A percentile compares a stretch with the other conserved stretches of the same genome.
Evolutionary conservation across 2,329 filamentous ascomycete genomes (phyloP).

Genomic region (Cercospora sp.): DNA sequence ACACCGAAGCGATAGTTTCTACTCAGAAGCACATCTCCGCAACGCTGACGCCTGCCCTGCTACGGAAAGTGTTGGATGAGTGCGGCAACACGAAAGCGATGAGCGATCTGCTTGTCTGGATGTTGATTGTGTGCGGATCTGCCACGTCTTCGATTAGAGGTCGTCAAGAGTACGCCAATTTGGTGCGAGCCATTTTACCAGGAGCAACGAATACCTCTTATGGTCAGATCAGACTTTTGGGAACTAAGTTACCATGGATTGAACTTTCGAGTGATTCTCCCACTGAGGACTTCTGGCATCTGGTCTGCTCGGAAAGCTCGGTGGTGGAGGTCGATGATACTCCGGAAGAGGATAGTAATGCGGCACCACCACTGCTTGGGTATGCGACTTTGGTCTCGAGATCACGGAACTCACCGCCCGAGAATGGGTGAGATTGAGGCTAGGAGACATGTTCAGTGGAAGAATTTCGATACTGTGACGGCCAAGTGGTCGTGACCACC

Average conservation of each 20-base stretch:
- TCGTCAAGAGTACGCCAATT: slow-evolving; percentile 13
- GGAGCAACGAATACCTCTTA: not conserved
- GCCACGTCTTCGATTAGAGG: slow-evolving; percentile 6
- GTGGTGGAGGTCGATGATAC: slow-evolving; percentile 1
- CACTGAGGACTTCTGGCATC: slow-evolving; percentile 17
- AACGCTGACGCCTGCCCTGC: slow-evolving; percentile 11
- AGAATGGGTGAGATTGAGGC: not conserved
- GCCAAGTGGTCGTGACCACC: not conserved
- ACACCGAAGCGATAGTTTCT: slow-evolving; percentile 14
- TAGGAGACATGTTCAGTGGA: not conserved
- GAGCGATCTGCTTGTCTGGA: slow-evolving; percentile 21
- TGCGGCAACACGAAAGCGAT: slow-evolving; percentile 2
- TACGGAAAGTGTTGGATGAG: slow-evolving; percentile 6
- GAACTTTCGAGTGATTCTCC: slow-evolving; percentile 12
- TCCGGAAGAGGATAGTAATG: not conserved
- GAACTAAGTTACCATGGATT: slow-evolving; percentile 21
- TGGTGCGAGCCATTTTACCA: slow-evolving; percentile 14
- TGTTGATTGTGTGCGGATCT: slow-evolving; percentile 20
- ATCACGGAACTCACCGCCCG: not conserved
- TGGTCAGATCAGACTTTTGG: slow-evolving; percentile 13
- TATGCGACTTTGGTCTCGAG: slow-evolving; percentile 4
- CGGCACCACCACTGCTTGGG: not conserved
- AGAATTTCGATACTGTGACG: not conserved
- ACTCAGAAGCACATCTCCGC: slow-evolving; percentile 17
- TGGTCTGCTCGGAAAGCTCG: not conserved